A percentile compares a stretch with the other conserved stretches of the same genome.
phyloP scores from a whole-genome alignment of 2,329 filamentous ascomycete species.

The Colletotrichum tropicale region DNA sequence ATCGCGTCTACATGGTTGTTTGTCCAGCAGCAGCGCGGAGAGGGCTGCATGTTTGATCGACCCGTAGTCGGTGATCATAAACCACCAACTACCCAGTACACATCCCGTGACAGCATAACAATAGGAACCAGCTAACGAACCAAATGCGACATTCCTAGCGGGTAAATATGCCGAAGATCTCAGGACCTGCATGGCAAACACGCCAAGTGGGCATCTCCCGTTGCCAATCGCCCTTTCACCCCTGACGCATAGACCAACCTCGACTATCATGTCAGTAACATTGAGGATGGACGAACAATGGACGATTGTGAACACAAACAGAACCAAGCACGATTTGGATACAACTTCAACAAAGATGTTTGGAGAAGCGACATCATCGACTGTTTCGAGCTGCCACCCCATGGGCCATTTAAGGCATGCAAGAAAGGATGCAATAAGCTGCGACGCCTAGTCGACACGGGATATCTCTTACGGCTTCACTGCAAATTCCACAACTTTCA shows the following conservation, averaged over 20 bases:
- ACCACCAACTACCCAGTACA: background rate
- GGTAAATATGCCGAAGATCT: background rate
- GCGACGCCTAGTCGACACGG: background rate
- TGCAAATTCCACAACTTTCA: background rate
- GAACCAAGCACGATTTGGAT: background rate
- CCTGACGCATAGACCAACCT: background rate
- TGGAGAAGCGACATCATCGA: background rate
- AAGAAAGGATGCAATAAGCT: too few relatives aligned
- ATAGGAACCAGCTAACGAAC: background rate
- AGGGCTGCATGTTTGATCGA: background rate
- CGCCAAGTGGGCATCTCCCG: background rate
- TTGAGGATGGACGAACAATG: background rate
- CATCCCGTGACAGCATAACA: accelerated
- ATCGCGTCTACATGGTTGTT: background rate
- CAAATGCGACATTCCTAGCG: background rate
- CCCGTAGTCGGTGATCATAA: background rate
- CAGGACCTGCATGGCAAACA: background rate
- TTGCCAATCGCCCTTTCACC: background rate
- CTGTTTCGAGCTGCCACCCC: too few relatives aligned
- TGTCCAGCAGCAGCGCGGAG: background rate
- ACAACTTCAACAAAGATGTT: background rate
- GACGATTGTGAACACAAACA: background rate
- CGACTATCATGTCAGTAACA: background rate
- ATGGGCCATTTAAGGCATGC: too few relatives aligned
- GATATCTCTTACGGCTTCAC: background rate